These are phyloP conservation scores for Venturia asperata DNA, from an alignment of 2,329 filamentous ascomycete species.

Conservation along the genomic window DNA sequence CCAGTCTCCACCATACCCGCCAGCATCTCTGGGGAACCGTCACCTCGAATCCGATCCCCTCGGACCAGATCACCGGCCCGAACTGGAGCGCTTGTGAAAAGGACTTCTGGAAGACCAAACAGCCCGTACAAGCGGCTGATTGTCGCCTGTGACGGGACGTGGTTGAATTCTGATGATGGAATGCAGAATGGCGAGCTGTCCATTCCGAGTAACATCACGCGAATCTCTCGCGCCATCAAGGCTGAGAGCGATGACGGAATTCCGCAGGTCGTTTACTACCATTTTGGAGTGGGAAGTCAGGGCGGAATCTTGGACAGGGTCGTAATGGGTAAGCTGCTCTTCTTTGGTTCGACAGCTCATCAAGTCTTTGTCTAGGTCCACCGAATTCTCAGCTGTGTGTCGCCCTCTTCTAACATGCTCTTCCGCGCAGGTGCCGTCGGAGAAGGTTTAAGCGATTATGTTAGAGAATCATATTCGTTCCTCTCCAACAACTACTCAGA, in stretches of 20 bases:
- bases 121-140: slow-evolving; percentile 3
- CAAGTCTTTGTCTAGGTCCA: background rate
- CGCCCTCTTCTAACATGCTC: slow-evolving; percentile 1
- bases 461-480: slow-evolving; percentile 45
- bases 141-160: slow-evolving; percentile 31
- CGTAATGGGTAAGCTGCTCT: slow-evolving; percentile 27
- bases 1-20: slow-evolving; percentile 4
- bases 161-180: slow-evolving; percentile 44
- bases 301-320: slow-evolving; percentile 39
- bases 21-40: background rate
- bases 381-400: background rate
- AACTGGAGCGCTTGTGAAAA: background rate
- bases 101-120: background rate
- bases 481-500: slow-evolving; percentile 47
- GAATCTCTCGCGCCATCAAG: slow-evolving; percentile 44
- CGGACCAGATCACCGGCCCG: background rate
- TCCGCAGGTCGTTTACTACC: slow-evolving; percentile 46
- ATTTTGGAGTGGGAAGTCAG: slow-evolving; percentile 41
- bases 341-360: slow-evolving; percentile 5
- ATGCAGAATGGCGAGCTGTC: slow-evolving; percentile 38
- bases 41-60: background rate
- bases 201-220: slow-evolving; percentile 44
- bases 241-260: slow-evolving; percentile 41
- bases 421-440: slow-evolving; percentile 34
- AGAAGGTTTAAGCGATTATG: slow-evolving; percentile 42